These are phyloP conservation scores for Fusarium coicis DNA, from an alignment of 2,329 filamentous ascomycete genomes.

Conservation along the genomic window DNA sequence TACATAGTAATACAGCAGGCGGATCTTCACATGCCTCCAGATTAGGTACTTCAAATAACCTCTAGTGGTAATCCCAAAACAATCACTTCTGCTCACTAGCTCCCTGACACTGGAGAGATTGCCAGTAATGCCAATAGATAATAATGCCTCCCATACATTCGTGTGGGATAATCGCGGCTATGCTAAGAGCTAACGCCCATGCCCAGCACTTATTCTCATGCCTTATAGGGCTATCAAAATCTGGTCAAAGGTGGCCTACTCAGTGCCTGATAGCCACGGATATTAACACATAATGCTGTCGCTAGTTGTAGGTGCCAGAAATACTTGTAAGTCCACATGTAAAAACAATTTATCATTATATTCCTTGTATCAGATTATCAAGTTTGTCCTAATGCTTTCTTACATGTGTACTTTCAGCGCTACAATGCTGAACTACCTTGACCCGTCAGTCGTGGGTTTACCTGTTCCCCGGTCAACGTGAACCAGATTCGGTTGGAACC, in stretches of 20 bases:
- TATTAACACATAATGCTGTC: conserved; percentile 1
- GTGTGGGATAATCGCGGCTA: neutral
- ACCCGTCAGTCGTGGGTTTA: neutral
- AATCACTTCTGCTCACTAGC: neutral
- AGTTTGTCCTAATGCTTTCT: neutral
- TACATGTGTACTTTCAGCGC: neutral
- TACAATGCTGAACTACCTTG: neutral
- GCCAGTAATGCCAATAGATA: neutral
- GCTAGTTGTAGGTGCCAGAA: neutral
- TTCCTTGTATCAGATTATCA: neutral
- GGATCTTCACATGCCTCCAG: neutral
- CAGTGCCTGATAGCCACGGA: conserved; percentile 12
- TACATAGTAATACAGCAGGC: conserved; percentile 20
- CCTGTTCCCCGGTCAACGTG: neutral
- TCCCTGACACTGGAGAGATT: neutral
- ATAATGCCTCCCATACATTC: neutral
- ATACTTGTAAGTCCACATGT: neutral
- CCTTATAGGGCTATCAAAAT: neutral
- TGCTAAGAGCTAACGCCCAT: neutral
- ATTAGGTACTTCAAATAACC: neutral
- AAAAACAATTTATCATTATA: neutral
- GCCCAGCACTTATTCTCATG: neutral
- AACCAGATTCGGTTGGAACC: neutral
- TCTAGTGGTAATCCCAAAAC: neutral
- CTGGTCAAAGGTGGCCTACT: neutral